Evolutionary conservation across 2,329 filamentous ascomycete genomes (phyloP).

Genomic region (Xylaria hypoxylon): DNA sequence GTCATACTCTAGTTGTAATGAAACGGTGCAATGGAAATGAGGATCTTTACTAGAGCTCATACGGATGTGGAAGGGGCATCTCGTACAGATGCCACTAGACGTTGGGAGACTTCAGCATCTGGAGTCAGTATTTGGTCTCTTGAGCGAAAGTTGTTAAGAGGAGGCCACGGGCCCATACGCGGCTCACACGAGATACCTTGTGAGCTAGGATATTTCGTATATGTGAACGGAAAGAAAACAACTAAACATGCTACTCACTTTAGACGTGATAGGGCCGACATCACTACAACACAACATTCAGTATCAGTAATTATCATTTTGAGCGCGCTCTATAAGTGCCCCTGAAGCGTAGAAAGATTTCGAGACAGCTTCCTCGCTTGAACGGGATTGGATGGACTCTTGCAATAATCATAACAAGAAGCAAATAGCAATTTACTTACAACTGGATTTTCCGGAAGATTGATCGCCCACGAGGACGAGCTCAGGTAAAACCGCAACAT

Average conservation of each 20-base stretch:
- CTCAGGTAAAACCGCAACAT: slow-evolving; percentile 76
- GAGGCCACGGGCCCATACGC: no score
- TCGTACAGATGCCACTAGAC: slow-evolving; percentile 66
- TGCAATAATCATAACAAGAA: no score
- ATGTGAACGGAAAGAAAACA: background rate
- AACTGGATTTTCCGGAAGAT: slow-evolving; percentile 78
- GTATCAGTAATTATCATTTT: no score
- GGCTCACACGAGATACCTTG: no score
- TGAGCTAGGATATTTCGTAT: no score
- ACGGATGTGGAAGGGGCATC: slow-evolving; percentile 82
- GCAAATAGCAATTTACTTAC: no score
- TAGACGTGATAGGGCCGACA: slow-evolving; percentile 37
- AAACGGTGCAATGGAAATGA: slow-evolving; percentile 74
- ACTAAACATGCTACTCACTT: slow-evolving; percentile 41
- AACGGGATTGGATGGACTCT: no score
- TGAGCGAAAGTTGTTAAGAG: background rate
- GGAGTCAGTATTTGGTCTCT: slow-evolving; percentile 2
- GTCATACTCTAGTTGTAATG: slow-evolving; percentile 70
- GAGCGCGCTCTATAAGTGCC: no score
- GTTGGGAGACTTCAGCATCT: slow-evolving; percentile 58
- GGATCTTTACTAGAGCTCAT: slow-evolving; percentile 64
- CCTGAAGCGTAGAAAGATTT: no score
- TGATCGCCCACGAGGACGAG: slow-evolving; percentile 86
- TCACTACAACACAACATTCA: slow-evolving; percentile 13
- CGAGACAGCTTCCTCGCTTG: no score